Evolutionary conservation across 2,329 filamentous ascomycete species (phyloP).

Genomic region (Monosporascus sp.): DNA sequence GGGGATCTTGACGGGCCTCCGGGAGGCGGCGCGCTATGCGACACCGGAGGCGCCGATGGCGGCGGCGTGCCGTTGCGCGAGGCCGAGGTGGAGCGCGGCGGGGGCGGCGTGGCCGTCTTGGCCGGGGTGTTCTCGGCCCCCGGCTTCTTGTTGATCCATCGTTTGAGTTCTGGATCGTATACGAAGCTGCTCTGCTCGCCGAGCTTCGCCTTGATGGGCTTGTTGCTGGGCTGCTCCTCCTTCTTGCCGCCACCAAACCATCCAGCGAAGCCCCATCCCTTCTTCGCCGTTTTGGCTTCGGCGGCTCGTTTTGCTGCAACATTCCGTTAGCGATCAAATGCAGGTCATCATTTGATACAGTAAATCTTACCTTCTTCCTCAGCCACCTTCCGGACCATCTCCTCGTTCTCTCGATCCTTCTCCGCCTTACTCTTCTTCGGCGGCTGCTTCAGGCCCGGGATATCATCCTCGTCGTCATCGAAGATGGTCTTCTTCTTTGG

Average conservation of each 20-base stretch:
- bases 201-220: constrained; percentile 85
- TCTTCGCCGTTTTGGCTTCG: constrained; percentile 49
- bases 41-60: constrained; percentile 32
- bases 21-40: constrained; percentile 9
- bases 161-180: constrained; percentile 92
- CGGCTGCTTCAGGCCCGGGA: constrained; percentile 47
- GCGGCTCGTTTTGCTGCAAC: constrained; percentile 55
- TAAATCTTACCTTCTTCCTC: constrained; percentile 61
- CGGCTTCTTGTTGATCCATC: constrained; percentile 96
- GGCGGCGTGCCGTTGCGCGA: constrained; percentile 50
- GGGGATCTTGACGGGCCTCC: constrained; percentile 14
- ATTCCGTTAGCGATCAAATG: constrained; percentile 9
- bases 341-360: constrained; percentile 3
- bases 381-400: constrained; percentile 79
- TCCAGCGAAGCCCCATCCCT: constrained; percentile 75
- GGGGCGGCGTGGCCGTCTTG: constrained; percentile 69
- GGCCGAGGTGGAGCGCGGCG: constrained; percentile 60
- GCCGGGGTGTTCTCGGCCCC: constrained; percentile 58
- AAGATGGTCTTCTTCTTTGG: constrained; percentile 74
- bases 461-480: constrained; percentile 74
- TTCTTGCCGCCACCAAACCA: constrained; percentile 78
- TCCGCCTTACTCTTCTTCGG: constrained; percentile 59
- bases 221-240: constrained; percentile 50
- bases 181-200: constrained; percentile 91
- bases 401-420: constrained; percentile 74